phyloP scores from a whole-genome alignment of 441 rosid genomes.

The Omphalea diandra region DNA sequence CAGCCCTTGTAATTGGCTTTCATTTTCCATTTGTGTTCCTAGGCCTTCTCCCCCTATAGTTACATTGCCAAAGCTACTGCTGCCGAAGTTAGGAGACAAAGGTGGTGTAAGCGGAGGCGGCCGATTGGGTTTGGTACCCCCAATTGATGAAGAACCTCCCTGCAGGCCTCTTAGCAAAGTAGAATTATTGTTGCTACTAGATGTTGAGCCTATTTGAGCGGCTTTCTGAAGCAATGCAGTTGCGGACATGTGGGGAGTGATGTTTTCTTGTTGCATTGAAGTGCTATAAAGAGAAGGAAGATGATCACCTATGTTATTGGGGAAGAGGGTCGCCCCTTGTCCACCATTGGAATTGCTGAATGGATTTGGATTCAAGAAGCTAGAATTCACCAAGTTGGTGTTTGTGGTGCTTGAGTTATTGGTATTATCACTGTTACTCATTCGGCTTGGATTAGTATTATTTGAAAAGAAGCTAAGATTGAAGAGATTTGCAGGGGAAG shows the following conservation, averaged over 20 bases:
- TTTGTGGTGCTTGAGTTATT: slow-evolving; percentile 12
- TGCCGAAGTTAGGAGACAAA: slow-evolving; percentile 27
- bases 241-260: slow-evolving; percentile 56
- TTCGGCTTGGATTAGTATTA: slow-evolving; percentile 22
- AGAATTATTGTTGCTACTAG: slow-evolving; percentile 32
- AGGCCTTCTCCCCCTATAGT: slow-evolving; percentile 3
- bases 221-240: slow-evolving; percentile 82
- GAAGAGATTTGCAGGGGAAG: slow-evolving; percentile 38
- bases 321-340: slow-evolving; percentile 30
- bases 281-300: slow-evolving; percentile 30
- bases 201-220: slow-evolving; percentile 67
- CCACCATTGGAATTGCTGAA: slow-evolving; percentile 31
- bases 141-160: slow-evolving; percentile 32
- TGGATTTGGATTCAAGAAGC: slow-evolving; percentile 34
- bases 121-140: slow-evolving; percentile 24
- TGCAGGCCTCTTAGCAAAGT: slow-evolving; percentile 38
- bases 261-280: slow-evolving; percentile 37
- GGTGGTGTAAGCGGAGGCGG: slow-evolving; percentile 16
- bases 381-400: slow-evolving; percentile 31
- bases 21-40: slow-evolving; percentile 31
- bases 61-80: slow-evolving; percentile 22
- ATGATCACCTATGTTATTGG: slow-evolving; percentile 34
- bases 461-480: slow-evolving; percentile 44
- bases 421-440: slow-evolving; percentile 23
- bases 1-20: slow-evolving; percentile 43